These are phyloP conservation scores for Albugo candida DNA, from an alignment of 352 stramenopile species.

Conservation along the genomic window DNA sequence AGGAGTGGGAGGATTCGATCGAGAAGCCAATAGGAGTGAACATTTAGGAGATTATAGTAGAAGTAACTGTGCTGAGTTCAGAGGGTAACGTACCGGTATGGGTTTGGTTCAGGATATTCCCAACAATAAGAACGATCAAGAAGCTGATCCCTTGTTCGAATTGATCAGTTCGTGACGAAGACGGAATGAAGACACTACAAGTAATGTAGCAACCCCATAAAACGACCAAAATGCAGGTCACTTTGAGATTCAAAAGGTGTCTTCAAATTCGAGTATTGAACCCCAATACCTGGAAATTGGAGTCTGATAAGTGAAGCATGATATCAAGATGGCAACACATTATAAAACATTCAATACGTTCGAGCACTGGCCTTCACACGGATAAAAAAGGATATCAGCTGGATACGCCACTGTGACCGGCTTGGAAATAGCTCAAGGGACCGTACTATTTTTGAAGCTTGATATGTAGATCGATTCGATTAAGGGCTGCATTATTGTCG, in stretches of 20 bases:
- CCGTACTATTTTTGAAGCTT: constrained; percentile 88
- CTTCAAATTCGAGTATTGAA: constrained; percentile 82
- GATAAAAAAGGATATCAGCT: constrained; percentile 12
- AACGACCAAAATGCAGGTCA: constrained; percentile 88
- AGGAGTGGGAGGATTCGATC: constrained; percentile 59
- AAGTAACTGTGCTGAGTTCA: constrained; percentile 86
- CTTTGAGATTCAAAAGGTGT: constrained; percentile 92
- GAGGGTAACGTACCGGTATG: constrained; percentile 59
- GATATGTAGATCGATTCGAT: constrained; percentile 96
- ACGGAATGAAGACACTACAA: constrained; percentile 54
- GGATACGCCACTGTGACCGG: constrained; percentile 62
- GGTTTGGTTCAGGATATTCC: constrained; percentile 80
- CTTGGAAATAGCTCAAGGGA: constrained; percentile 80
- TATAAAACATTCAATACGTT: constrained; percentile 77
- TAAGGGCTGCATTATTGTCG: constrained; percentile 90
- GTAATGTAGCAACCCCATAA: constrained; percentile 73
- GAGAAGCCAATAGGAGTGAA: constrained; percentile 72
- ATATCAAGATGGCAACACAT: constrained; percentile 79
- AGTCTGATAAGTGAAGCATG: constrained; percentile 88
- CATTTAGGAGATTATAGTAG: constrained; percentile 80
- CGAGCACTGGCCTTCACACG: constrained; percentile 13
- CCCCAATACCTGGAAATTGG: constrained; percentile 92
- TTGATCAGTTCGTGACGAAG: constrained; percentile 81
- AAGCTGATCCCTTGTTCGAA: constrained; percentile 93
- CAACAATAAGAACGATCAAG: constrained; percentile 93